Evolutionary conservation across 2,329 filamentous ascomycete genomes (phyloP), one percentile per base, ranked within the genome.

Genomic region (Ascosphaera apis): DNA sequence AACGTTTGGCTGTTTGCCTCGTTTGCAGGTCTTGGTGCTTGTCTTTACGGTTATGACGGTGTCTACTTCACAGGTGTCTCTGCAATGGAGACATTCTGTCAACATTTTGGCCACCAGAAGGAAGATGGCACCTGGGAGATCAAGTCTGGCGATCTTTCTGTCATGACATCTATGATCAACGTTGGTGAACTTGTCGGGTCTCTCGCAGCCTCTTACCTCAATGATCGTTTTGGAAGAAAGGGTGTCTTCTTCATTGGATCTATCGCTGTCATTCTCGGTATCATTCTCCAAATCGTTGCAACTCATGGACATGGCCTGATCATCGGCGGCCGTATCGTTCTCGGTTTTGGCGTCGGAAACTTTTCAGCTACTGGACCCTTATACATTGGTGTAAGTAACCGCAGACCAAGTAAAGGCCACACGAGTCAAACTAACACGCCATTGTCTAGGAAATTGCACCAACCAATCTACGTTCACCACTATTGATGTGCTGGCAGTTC

Each of bases 401-500:
- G 3, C 2, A 12, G 25, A 36, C 37, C 12, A n/a, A n/a, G n/a
- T n/a, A n/a, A n/a, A n/a, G n/a, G n/a, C n/a, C n/a, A n/a, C n/a
- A n/a, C n/a, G n/a, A n/a, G n/a, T n/a, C n/a, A n/a, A n/a, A n/a
- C n/a, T n/a, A n/a, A n/a, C n/a, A n/a, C n/a, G n/a, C n/a, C n/a
- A n/a, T n/a, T n/a, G n/a, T 7, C 7, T 21, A 39, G 37, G 52
- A 51, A 41, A 43, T 52, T 11, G 48, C 53, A 1, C 52, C 53
- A 3, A 45, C 47, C n/a, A 40, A 40, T 1, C 43, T 55, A 36
- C 50, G 52, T 15, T 46, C 48, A 13, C 51, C 50, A 5, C 45
- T 54, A 19, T 45, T 57, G n/a, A 54, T 54, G 52, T 55, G 51
- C 43, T 57, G 52, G 50, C 55, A 57, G 39, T 48, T 58, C 36